Evolutionary conservation across 306 rosid species (phyloP).

Genomic region (Leucaena leucocephala): DNA sequence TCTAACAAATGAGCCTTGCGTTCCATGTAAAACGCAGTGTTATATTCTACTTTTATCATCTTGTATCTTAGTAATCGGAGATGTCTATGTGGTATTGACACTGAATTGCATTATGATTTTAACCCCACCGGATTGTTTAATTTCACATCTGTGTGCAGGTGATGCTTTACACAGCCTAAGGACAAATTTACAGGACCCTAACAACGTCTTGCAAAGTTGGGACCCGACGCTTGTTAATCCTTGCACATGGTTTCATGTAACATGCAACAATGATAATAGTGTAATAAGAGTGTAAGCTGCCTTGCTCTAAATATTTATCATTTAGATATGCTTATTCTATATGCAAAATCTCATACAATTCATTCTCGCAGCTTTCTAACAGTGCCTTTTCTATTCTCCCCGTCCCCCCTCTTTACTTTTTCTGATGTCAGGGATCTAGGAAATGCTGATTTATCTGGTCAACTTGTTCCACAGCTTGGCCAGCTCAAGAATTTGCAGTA

Average conservation of each 20-base stretch:
- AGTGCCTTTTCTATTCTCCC: conserved; percentile 26
- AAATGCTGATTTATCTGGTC: conserved; percentile 77
- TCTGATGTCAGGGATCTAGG: conserved; percentile 71
- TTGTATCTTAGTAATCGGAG: conserved; percentile 5
- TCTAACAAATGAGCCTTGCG: not conserved
- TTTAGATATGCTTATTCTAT: conserved; percentile 15
- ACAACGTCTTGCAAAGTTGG: conserved; percentile 97
- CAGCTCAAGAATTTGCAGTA: conserved; percentile 77
- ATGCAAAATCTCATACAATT: not conserved
- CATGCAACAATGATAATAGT: conserved; percentile 97
- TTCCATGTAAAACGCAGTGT: not conserved
- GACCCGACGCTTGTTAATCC: conserved; percentile 99
- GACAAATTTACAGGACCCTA: conserved; percentile 86
- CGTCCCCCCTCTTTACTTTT: not conserved
- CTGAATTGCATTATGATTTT: not conserved
- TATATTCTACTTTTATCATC: not conserved
- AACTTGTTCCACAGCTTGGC: conserved; percentile 80
- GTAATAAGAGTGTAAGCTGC: conserved; percentile 91
- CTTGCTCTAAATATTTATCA: conserved; percentile 30
- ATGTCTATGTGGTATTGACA: not conserved
- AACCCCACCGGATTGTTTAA: conserved; percentile 10
- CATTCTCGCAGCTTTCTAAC: conserved; percentile 33
- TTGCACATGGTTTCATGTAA: conserved; percentile 98
- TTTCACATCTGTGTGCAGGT: conserved; percentile 50
- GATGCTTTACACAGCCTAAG: conserved; percentile 93